A percentile compares a stretch with the other conserved stretches of the same genome.
phyloP scores from a whole-genome alignment of 305 asterid species.

The Plantago rigida region DNA sequence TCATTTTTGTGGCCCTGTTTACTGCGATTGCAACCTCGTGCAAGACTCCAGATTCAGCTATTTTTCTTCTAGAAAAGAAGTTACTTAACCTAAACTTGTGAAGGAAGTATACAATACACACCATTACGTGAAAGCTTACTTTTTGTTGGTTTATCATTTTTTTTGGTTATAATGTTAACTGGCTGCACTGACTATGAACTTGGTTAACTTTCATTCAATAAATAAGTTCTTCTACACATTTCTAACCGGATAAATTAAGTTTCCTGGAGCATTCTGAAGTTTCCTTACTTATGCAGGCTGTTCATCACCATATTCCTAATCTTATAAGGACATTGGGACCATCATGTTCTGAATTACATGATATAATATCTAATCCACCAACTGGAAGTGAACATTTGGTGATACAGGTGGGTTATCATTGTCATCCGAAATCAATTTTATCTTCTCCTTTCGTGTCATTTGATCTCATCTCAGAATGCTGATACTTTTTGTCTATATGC shows the following conservation, averaged over 20 bases:
- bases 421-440: slow-evolving; percentile 18
- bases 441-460: slow-evolving; percentile 21
- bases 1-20: too few relatives aligned
- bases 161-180: too few relatives aligned
- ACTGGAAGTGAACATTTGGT: slow-evolving; percentile 80
- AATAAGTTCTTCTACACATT: slow-evolving; percentile 4
- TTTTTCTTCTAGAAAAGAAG: not conserved
- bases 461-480: slow-evolving; percentile 27
- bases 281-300: slow-evolving; percentile 50
- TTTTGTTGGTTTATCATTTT: too few relatives aligned
- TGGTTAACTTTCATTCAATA: not conserved
- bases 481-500: slow-evolving; percentile 27
- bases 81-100: slow-evolving; percentile 6
- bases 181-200: not conserved
- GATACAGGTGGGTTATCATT: slow-evolving; percentile 50
- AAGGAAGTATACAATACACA: not conserved
- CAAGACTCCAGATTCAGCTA: slow-evolving; percentile 2
- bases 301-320: slow-evolving; percentile 80
- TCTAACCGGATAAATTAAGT: slow-evolving; percentile 15
- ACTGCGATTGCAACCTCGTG: slow-evolving; percentile 11
- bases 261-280: slow-evolving; percentile 18
- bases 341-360: slow-evolving; percentile 63
- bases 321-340: slow-evolving; percentile 68
- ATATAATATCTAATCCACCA: slow-evolving; percentile 80
- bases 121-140: too few relatives aligned